A percentile compares a stretch with the other conserved stretches of the same genome.
Evolutionary conservation across 31 red algal genomes (phyloP).

Genomic region (Odonthalia washingtoniensis): DNA sequence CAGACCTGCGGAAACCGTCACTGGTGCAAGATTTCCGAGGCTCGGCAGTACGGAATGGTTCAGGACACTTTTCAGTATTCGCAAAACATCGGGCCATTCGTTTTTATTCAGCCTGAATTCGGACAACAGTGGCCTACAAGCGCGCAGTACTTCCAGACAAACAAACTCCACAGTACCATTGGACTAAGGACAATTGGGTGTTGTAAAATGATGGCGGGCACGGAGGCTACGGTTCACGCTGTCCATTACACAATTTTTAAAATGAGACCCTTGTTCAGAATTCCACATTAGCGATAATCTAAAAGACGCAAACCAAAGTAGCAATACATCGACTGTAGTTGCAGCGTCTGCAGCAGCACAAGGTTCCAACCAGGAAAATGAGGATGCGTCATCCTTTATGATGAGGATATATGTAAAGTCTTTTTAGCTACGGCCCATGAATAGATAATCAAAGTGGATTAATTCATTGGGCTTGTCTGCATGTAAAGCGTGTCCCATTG

Average conservation of each 20-base stretch:
- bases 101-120: not conserved
- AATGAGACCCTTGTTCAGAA: constrained; percentile 35
- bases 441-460: constrained; percentile 50
- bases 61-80: not conserved
- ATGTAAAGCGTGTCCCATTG: constrained; percentile 38
- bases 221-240: not conserved
- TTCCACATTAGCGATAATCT: not conserved
- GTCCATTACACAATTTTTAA: constrained; percentile 34
- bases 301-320: constrained; percentile 31
- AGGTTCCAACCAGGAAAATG: constrained; percentile 28
- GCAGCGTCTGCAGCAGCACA: not conserved
- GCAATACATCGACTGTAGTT: not conserved
- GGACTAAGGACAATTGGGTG: constrained; percentile 38
- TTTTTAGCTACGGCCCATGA: not conserved
- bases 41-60: not conserved
- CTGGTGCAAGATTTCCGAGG: not conserved
- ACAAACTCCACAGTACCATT: constrained; percentile 31
- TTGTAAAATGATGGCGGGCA: constrained; percentile 25
- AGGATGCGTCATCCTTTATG: constrained; percentile 33
- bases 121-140: constrained; percentile 16
- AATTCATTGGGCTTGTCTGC: constrained; percentile 41
- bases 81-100: constrained; percentile 7
- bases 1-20: not conserved
- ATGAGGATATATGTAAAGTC: constrained; percentile 24
- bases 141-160: constrained; percentile 31